Evolutionary conservation across 1,139 yeast species (phyloP).

Genomic region (Kurtzmaniella natalensis): DNA sequence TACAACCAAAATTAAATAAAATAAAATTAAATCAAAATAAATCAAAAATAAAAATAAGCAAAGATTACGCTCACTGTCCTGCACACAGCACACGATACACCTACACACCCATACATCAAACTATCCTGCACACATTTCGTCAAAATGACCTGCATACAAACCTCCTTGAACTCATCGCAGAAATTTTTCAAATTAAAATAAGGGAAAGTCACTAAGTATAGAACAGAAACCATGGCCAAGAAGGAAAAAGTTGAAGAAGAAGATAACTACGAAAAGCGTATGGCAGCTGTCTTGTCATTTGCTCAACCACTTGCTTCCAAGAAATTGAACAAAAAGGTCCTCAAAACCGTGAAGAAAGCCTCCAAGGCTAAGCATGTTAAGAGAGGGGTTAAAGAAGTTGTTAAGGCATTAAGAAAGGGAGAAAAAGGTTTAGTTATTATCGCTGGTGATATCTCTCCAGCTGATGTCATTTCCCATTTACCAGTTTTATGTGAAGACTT

Average conservation of each 20-base stretch:
- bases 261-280: conserved; percentile 88
- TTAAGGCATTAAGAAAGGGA: conserved; percentile 94
- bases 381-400: conserved; percentile 98
- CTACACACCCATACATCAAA: no score
- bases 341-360: conserved; percentile 94
- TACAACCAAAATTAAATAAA: no score
- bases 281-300: conserved; percentile 87
- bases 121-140: no score
- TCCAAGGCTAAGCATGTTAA: conserved; percentile 97
- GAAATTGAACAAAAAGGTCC: conserved; percentile 89
- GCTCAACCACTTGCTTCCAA: conserved; percentile 95
- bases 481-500: conserved; percentile 97
- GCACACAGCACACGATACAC: no score
- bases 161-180: conserved; percentile 4
- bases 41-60: no score
- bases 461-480: conserved; percentile 94
- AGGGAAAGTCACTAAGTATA: no score
- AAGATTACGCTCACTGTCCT: no score
- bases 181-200: conserved; percentile 11
- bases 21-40: no score
- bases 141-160: no score
- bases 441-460: conserved; percentile 98
- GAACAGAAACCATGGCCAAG: conserved; percentile 44
- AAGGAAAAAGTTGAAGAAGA: conserved; percentile 43
- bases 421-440: conserved; percentile 94